These are phyloP conservation scores for Colletotrichum sp. DNA, from an alignment of 2,329 filamentous ascomycete genomes.

Conservation along the genomic window DNA sequence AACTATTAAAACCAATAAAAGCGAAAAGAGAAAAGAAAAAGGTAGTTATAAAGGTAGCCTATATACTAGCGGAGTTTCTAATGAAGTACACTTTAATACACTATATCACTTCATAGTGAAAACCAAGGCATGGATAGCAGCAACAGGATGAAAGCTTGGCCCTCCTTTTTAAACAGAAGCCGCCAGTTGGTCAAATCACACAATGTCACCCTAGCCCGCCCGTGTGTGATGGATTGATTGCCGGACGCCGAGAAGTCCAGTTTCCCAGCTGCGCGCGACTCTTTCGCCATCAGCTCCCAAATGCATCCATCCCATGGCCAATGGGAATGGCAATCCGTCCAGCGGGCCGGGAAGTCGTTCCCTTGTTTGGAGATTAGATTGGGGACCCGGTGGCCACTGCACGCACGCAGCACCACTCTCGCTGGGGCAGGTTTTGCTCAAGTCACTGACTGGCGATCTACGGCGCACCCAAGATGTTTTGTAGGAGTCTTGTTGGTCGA, in stretches of 20 bases:
- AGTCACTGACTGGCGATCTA: not conserved
- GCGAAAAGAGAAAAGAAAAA: too few relatives aligned
- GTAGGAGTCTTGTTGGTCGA: not conserved
- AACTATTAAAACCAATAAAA: too few relatives aligned
- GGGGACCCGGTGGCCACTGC: not conserved
- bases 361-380: not conserved
- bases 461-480: not conserved
- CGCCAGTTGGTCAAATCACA: not conserved
- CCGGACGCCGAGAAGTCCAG: slow-evolving; percentile 1
- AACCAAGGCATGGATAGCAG: not conserved
- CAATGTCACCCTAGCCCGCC: not conserved
- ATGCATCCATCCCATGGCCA: not conserved
- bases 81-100: too few relatives aligned
- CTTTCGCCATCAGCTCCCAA: not conserved
- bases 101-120: too few relatives aligned
- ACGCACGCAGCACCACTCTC: not conserved
- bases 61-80: too few relatives aligned
- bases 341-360: not conserved
- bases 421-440: not conserved
- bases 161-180: not conserved
- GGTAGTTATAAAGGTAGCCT: too few relatives aligned
- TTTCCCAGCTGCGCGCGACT: not conserved
- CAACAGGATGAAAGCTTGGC: not conserved
- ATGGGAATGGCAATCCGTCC: not conserved
- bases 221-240: slow-evolving; percentile 9